phyloP scores from a whole-genome alignment of 2,329 filamentous ascomycete species.

The Zymoseptoria ardabiliae region DNA sequence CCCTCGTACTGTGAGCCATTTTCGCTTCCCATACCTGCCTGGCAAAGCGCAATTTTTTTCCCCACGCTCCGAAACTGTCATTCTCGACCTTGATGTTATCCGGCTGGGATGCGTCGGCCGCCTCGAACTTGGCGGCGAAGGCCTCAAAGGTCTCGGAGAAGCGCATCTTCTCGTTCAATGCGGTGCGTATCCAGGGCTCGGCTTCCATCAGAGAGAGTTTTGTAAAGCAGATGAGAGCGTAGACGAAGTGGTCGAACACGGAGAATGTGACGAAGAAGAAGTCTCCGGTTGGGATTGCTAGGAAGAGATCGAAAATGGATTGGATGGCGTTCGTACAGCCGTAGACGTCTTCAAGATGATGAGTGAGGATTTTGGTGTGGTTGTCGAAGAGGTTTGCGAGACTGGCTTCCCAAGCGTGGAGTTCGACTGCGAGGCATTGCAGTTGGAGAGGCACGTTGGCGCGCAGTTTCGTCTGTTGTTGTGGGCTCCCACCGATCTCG shows the following conservation, averaged over 20 bases:
- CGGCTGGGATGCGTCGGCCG: conserved; percentile 8
- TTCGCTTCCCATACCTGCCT: conserved; percentile 22
- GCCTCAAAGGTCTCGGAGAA: conserved; percentile 19
- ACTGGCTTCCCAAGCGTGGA: conserved; percentile 22
- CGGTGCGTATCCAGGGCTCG: conserved; percentile 25
- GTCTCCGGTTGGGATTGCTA: conserved; percentile 18
- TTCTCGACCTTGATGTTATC: conserved; percentile 25
- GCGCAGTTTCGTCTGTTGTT: neutral
- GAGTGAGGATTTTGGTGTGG: conserved; percentile 13
- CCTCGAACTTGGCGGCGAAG: conserved; percentile 18
- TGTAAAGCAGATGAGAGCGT: conserved; percentile 24
- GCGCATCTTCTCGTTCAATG: conserved; percentile 14
- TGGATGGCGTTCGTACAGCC: conserved; percentile 20
- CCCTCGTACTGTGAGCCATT: conserved; percentile 4
- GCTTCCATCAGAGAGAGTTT: conserved; percentile 24
- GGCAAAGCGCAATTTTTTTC: conserved; percentile 22
- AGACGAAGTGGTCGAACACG: conserved; percentile 25
- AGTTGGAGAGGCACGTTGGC: conserved; percentile 19
- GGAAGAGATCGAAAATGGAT: conserved; percentile 21
- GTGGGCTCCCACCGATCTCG: conserved; percentile 8
- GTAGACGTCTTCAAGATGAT: conserved; percentile 22
- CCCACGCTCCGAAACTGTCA: conserved; percentile 26
- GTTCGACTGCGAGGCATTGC: conserved; percentile 23
- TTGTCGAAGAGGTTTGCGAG: conserved; percentile 23
- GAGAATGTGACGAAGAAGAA: conserved; percentile 25